Percentiles rank a stretch among this genome's conserved stretches.
Evolutionary conservation across 768 basidiomycete genomes (phyloP).

Genomic region (Phylloporus sp.): DNA sequence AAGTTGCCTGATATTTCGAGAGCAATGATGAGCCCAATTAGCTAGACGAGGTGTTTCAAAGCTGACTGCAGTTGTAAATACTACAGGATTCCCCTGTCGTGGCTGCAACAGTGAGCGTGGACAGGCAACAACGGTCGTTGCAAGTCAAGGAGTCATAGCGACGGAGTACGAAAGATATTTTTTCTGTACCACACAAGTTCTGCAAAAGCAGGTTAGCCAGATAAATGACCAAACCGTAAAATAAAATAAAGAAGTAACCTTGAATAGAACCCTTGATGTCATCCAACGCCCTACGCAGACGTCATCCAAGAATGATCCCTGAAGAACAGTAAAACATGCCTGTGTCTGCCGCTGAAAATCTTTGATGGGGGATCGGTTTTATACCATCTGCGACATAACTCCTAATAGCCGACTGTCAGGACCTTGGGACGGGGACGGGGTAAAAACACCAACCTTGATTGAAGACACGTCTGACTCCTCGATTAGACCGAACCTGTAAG

Average conservation of each 20-base stretch:
- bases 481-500: background rate
- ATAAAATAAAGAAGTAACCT: constrained; percentile 40
- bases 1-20: background rate
- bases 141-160: background rate
- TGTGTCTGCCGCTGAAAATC: constrained; percentile 44
- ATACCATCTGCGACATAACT: constrained; percentile 73
- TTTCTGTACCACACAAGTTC: constrained; percentile 60
- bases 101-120: too few species aligned
- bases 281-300: constrained; percentile 59
- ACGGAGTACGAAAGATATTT: constrained; percentile 59
- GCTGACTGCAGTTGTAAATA: background rate
- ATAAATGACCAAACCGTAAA: background rate
- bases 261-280: constrained; percentile 75
- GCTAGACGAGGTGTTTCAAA: background rate
- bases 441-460: constrained; percentile 50
- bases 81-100: too few species aligned
- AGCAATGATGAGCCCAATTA: background rate
- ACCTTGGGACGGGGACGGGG: background rate
- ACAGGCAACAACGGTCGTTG: background rate
- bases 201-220: too few species aligned
- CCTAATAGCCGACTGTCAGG: constrained; percentile 41
- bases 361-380: constrained; percentile 16
- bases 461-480: constrained; percentile 67
- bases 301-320: background rate
- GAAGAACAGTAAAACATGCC: constrained; percentile 37